A percentile compares a stretch with the other conserved stretches of the same genome.
phyloP scores from a whole-genome alignment of 805 yeast species.

The Metschnikowia aberdeeniae region DNA sequence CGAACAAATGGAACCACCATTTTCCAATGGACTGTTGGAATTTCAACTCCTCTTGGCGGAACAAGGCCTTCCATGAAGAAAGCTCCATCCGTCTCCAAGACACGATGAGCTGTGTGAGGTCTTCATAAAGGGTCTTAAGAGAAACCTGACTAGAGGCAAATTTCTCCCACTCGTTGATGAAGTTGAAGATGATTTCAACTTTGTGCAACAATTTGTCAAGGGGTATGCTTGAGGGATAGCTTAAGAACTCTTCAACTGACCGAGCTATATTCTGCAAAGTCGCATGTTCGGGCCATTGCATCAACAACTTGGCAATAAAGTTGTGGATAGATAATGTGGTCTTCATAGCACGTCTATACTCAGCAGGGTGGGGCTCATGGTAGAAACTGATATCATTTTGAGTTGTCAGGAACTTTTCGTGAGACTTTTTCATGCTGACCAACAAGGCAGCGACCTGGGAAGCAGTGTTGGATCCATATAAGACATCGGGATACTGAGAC shows the following conservation, averaged over 20 bases:
- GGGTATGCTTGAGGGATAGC: constrained; percentile 63
- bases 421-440: constrained; percentile 18
- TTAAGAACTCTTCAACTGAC: constrained; percentile 62
- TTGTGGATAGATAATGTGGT: constrained; percentile 32
- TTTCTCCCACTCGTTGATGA: constrained; percentile 88
- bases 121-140: constrained; percentile 49
- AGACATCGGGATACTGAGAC: constrained; percentile 8
- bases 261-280: constrained; percentile 66
- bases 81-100: constrained; percentile 90
- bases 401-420: constrained; percentile 16
- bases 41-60: constrained; percentile 56
- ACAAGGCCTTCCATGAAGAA: constrained; percentile 76
- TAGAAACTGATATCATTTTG: constrained; percentile 50
- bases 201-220: constrained; percentile 74
- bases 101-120: constrained; percentile 66
- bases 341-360: constrained; percentile 55
- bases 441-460: constrained; percentile 22
- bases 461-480: constrained; percentile 16
- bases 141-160: constrained; percentile 80
- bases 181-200: constrained; percentile 80
- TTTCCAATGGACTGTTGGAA: constrained; percentile 53
- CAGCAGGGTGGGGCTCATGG: constrained; percentile 54
- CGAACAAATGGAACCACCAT: constrained; percentile 93
- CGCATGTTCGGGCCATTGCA: constrained; percentile 94
- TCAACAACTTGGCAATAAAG: constrained; percentile 42